Percentiles rank a stretch among this genome's conserved stretches.
phyloP scores from a whole-genome alignment of 2,329 filamentous ascomycete species.

The Trematosphaeria pertusa region DNA sequence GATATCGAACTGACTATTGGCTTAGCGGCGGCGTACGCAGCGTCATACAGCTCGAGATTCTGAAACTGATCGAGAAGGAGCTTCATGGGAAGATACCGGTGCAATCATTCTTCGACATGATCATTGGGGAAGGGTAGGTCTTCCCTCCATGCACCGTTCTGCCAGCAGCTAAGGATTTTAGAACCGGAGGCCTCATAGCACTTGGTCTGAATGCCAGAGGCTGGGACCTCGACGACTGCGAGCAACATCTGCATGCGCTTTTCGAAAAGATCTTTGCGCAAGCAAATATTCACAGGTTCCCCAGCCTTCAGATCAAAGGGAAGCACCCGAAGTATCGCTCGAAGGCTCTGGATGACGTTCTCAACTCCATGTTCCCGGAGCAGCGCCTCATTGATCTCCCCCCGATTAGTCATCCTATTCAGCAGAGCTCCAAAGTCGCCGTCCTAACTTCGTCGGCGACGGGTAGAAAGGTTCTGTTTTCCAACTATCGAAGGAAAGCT shows the following conservation, averaged over 20 bases:
- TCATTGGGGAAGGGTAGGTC: constrained; percentile 34
- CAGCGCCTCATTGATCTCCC: constrained; percentile 10
- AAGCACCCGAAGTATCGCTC: constrained; percentile 13
- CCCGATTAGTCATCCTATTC: constrained; percentile 5
- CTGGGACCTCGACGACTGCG: constrained; percentile 49
- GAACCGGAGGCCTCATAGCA: constrained; percentile 56
- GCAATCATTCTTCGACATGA: constrained; percentile 57
- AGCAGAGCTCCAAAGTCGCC: constrained; percentile 12
- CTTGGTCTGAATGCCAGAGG: constrained; percentile 50
- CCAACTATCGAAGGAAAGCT: constrained; percentile 15
- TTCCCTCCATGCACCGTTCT: neutral
- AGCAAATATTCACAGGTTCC: constrained; percentile 10
- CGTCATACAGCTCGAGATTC: constrained; percentile 54
- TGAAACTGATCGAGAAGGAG: constrained; percentile 50
- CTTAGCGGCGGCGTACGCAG: constrained; percentile 55
- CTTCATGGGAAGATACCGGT: constrained; percentile 51
- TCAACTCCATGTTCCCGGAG: constrained; percentile 6
- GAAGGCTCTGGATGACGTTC: constrained; percentile 6
- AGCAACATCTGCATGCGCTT: constrained; percentile 8
- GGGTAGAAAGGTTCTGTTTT: constrained; percentile 16
- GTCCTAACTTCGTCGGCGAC: constrained; percentile 16
- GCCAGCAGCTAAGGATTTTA: constrained; percentile 9
- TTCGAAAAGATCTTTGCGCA: constrained; percentile 6
- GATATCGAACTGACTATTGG: constrained; percentile 9
- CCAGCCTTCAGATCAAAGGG: constrained; percentile 4